Evolutionary conservation across 2,329 filamentous ascomycete species (phyloP).

Genomic region (Hypoxylon sp.): DNA sequence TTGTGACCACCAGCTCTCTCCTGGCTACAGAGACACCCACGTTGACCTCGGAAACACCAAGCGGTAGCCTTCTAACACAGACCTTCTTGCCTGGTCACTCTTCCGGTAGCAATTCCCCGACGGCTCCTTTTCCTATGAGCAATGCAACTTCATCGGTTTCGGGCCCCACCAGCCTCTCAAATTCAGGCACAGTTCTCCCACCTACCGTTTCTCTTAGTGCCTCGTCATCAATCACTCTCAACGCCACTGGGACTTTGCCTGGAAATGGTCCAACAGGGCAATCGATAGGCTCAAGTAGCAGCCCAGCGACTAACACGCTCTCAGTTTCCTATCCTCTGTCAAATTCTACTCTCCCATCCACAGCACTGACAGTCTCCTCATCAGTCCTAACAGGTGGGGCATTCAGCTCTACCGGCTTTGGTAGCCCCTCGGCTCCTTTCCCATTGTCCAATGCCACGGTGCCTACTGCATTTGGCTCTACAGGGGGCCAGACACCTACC

Average conservation of each 20-base stretch:
- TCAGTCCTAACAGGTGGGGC: constrained; percentile 9
- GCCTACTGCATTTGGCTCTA: constrained; percentile 24
- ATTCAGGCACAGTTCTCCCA: constrained; percentile 15
- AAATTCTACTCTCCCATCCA: constrained; percentile 22
- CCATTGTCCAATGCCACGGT: constrained; percentile 36
- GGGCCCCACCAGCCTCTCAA: constrained; percentile 26
- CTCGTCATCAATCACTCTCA: background rate
- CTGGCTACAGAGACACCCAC: constrained; percentile 11
- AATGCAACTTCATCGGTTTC: constrained; percentile 28
- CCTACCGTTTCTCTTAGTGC: constrained; percentile 3
- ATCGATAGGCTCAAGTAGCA: constrained; percentile 12
- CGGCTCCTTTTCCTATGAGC: constrained; percentile 33
- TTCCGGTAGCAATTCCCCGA: constrained; percentile 30
- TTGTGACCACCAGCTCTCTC: constrained; percentile 6
- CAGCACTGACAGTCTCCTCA: constrained; percentile 14
- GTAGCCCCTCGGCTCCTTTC: constrained; percentile 27
- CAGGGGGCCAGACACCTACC: constrained; percentile 37
- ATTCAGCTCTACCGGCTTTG: background rate
- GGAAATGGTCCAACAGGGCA: constrained; percentile 18
- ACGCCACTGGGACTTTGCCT: constrained; percentile 8
- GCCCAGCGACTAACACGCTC: constrained; percentile 1
- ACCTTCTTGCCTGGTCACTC: constrained; percentile 2
- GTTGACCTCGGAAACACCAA: constrained; percentile 18
- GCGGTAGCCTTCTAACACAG: constrained; percentile 18
- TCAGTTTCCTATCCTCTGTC: constrained; percentile 23